Evolutionary conservation across 2,329 filamentous ascomycete species (phyloP).

Genomic region (Exophiala bonariae): DNA sequence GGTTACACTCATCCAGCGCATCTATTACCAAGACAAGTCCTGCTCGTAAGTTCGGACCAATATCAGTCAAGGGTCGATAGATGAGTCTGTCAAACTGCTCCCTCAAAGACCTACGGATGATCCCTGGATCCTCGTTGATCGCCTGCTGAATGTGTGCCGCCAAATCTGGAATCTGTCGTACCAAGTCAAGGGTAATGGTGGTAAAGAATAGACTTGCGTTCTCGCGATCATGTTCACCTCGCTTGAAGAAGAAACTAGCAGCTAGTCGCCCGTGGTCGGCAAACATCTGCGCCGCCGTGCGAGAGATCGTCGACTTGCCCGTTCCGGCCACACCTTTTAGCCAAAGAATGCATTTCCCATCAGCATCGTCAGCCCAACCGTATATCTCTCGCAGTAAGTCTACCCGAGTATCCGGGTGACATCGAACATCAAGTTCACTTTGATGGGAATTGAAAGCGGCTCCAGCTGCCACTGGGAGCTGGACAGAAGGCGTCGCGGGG

Average conservation of each 20-base stretch:
- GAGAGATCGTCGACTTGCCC: slow-evolving; percentile 37
- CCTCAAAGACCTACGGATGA: slow-evolving; percentile 28
- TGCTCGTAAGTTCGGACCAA: too few species aligned
- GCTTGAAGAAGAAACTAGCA: slow-evolving; percentile 39
- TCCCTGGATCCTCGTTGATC: slow-evolving; percentile 29
- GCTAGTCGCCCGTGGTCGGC: slow-evolving; percentile 1
- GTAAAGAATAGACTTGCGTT: slow-evolving; percentile 40
- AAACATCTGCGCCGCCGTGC: slow-evolving; percentile 31
- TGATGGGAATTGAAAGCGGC: too few species aligned
- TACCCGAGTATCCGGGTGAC: too few species aligned
- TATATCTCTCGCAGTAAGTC: too few species aligned
- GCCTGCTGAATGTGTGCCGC: slow-evolving; percentile 20
- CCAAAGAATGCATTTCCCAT: slow-evolving; percentile 35
- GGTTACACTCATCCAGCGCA: too few species aligned
- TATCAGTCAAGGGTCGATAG: slow-evolving; percentile 29
- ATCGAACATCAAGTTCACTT: too few species aligned
- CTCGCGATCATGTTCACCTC: slow-evolving; percentile 40
- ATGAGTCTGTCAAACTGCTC: slow-evolving; percentile 34
- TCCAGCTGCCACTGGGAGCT: too few species aligned
- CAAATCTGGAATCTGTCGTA: slow-evolving; percentile 31
- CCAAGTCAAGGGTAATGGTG: slow-evolving; percentile 41
- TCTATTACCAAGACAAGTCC: too few species aligned
- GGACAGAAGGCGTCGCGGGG: too few species aligned
- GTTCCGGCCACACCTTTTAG: slow-evolving; percentile 39
- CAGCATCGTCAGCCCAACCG: slow-evolving; percentile 27